phyloP scores from a whole-genome alignment of 2,329 filamentous ascomycete genomes.

The Fusarium sp. region DNA sequence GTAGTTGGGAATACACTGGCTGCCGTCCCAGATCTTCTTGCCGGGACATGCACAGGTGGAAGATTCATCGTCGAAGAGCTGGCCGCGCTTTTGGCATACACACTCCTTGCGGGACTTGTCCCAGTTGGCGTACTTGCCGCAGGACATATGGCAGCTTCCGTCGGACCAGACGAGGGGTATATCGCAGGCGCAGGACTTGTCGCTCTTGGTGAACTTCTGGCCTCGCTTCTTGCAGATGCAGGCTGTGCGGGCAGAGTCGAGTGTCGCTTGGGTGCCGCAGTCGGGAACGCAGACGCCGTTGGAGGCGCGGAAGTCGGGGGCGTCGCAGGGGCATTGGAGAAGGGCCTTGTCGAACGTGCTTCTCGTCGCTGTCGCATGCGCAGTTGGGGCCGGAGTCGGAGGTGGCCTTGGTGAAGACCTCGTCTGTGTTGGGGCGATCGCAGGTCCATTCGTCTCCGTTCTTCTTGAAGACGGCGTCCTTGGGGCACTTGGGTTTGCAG shows the following conservation, averaged over 20 bases:
- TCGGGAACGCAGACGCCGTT: background rate
- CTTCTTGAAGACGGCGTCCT: background rate
- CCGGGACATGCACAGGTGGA: background rate
- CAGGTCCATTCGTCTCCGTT: background rate
- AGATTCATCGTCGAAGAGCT: background rate
- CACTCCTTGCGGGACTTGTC: constrained; percentile 1
- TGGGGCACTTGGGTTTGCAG: background rate
- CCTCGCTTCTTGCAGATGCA: background rate
- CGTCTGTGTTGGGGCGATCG: background rate
- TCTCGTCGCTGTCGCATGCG: background rate
- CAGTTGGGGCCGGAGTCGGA: background rate
- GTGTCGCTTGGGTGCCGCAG: background rate
- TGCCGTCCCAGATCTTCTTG: background rate
- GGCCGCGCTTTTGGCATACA: constrained; percentile 12
- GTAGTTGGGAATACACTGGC: background rate
- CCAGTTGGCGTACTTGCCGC: constrained; percentile 6
- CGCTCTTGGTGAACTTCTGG: background rate
- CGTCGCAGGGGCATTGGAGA: background rate
- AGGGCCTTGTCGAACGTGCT: background rate
- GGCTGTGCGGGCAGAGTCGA: background rate
- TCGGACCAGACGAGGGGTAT: background rate
- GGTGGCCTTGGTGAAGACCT: background rate
- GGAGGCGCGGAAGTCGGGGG: background rate
- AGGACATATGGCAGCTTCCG: constrained; percentile 7
- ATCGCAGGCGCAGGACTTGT: background rate